These are phyloP conservation scores for Casuarina equisetifolia DNA, from an alignment of 306 rosid genomes.

Conservation along the genomic window DNA sequence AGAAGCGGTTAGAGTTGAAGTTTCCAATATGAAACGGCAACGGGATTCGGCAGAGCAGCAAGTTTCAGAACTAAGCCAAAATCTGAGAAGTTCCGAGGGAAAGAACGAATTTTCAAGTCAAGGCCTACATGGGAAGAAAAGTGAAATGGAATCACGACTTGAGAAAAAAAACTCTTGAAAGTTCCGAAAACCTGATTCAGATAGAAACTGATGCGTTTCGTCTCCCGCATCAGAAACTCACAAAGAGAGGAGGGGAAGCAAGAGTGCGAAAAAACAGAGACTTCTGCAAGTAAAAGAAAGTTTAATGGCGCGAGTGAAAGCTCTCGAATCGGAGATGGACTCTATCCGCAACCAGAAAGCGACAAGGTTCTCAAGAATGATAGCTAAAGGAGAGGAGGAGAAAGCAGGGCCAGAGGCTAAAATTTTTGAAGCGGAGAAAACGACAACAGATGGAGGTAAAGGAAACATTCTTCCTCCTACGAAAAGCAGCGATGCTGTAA, in stretches of 20 bases:
- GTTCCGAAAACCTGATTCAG: slow-evolving; percentile 46
- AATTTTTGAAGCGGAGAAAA: slow-evolving; percentile 47
- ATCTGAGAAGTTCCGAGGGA: slow-evolving; percentile 52
- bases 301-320: slow-evolving; percentile 38
- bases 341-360: slow-evolving; percentile 38
- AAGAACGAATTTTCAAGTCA: slow-evolving; percentile 60
- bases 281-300: slow-evolving; percentile 50
- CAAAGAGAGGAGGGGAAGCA: slow-evolving; percentile 57
- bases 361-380: slow-evolving; percentile 34
- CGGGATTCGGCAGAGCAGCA: slow-evolving; percentile 54
- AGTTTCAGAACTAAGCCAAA: slow-evolving; percentile 40
- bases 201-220: slow-evolving; percentile 24
- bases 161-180: slow-evolving; percentile 47
- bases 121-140: slow-evolving; percentile 42
- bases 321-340: slow-evolving; percentile 52
- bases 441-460: slow-evolving; percentile 43
- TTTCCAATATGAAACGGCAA: slow-evolving; percentile 50
- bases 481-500: too few species aligned
- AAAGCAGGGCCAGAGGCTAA: slow-evolving; percentile 31
- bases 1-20: slow-evolving; percentile 45
- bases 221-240: slow-evolving; percentile 18
- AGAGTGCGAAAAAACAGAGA: slow-evolving; percentile 47
- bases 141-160: slow-evolving; percentile 57
- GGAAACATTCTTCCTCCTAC: too few species aligned
- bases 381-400: slow-evolving; percentile 46